These are phyloP conservation scores for Phaeosphaeria sp. DNA, from an alignment of 2,329 filamentous ascomycete species.

Conservation along the genomic window DNA sequence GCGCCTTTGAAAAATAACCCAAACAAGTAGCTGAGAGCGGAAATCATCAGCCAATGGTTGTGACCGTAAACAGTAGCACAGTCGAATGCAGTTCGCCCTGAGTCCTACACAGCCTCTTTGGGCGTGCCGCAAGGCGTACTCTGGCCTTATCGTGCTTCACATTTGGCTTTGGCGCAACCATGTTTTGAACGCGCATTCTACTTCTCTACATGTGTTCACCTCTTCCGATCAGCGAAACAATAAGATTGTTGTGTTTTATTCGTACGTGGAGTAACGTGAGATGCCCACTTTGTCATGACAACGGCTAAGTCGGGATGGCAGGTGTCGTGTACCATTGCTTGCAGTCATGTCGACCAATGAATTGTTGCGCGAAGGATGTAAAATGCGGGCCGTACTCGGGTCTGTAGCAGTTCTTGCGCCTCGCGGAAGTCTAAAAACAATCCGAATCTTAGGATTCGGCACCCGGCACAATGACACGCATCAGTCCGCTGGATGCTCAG, in stretches of 20 bases:
- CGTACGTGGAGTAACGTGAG: not conserved
- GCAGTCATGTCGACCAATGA: not conserved
- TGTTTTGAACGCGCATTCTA: too few species aligned
- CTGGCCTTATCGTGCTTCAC: not conserved
- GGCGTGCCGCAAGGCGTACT: not conserved
- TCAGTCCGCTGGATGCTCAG: not conserved
- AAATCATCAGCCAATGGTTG: not conserved
- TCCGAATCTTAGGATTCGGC: not conserved
- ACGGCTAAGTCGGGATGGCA: not conserved
- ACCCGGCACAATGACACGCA: not conserved
- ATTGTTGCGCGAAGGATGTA: not conserved
- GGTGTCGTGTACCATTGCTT: not conserved
- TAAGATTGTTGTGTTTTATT: not conserved
- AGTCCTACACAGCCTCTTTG: not conserved
- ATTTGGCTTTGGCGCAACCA: not conserved
- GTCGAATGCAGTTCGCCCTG: not conserved
- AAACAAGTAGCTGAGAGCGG: not conserved
- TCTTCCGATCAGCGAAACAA: too few species aligned
- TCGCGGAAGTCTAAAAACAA: not conserved
- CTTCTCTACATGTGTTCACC: too few species aligned
- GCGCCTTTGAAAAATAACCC: not conserved
- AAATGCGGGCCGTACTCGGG: constrained; percentile 1
- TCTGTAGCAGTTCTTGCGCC: not conserved
- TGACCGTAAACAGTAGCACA: not conserved
- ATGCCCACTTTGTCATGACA: not conserved